phyloP scores from a whole-genome alignment of 805 yeast species.

The Nakazawaea molendinolei region DNA sequence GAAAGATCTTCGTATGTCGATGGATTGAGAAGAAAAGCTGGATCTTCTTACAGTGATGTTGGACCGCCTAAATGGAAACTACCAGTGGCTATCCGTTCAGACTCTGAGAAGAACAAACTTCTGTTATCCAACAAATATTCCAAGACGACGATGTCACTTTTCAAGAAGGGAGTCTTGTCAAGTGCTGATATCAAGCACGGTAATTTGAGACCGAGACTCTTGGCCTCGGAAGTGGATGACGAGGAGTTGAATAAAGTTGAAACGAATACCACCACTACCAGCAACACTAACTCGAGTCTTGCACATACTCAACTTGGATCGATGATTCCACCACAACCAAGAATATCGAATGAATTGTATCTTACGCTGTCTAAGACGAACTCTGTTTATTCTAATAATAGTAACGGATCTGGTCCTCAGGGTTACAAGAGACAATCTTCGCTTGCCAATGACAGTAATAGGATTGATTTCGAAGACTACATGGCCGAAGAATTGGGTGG shows the following conservation, averaged over 20 bases:
- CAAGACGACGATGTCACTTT: slow-evolving; percentile 12
- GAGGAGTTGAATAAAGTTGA: slow-evolving; percentile 29
- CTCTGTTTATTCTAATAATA: slow-evolving; percentile 3
- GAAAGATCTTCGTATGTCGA: slow-evolving; percentile 44
- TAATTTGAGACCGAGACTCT: slow-evolving; percentile 53
- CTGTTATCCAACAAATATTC: slow-evolving; percentile 11
- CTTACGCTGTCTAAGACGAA: slow-evolving; percentile 1
- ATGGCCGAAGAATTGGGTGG: slow-evolving; percentile 2
- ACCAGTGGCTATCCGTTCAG: slow-evolving; percentile 49
- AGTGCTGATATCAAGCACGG: slow-evolving; percentile 53
- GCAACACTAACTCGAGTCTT: background rate
- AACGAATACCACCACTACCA: background rate
- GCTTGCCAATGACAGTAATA: background rate
- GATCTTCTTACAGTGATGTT: slow-evolving; percentile 42
- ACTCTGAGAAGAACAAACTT: slow-evolving; percentile 25
- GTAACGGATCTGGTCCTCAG: background rate
- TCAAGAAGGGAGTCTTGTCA: slow-evolving; percentile 13
- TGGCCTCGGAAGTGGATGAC: slow-evolving; percentile 74
- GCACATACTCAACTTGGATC: slow-evolving; percentile 10
- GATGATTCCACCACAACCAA: slow-evolving; percentile 2
- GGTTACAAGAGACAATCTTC: background rate
- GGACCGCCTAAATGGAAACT: slow-evolving; percentile 41
- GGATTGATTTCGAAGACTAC: slow-evolving; percentile 1
- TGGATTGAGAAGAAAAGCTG: slow-evolving; percentile 34
- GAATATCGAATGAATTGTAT: slow-evolving; percentile 5